phyloP scores from a whole-genome alignment of 768 basidiomycete species.

The Melanogaster broomeanus region DNA sequence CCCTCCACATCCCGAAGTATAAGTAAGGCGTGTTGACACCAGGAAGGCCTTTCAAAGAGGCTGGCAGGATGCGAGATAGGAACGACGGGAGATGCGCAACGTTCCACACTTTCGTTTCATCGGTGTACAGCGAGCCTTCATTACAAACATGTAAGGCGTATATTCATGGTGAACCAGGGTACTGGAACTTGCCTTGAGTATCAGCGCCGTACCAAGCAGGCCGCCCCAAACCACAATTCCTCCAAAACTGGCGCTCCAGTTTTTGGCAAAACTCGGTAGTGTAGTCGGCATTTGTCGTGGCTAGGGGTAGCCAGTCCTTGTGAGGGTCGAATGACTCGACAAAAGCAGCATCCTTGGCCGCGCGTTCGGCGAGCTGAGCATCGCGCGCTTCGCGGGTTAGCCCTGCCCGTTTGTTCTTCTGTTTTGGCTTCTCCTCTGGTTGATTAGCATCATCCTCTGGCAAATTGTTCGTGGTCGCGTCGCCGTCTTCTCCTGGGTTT shows the following conservation, averaged over 20 bases:
- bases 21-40: conserved; percentile 98
- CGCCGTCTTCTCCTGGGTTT: conserved; percentile 17
- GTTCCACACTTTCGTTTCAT: conserved; percentile 86
- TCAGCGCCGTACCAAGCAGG: conserved; percentile 99
- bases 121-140: conserved; percentile 67
- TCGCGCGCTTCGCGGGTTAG: conserved; percentile 44
- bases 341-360: conserved; percentile 52
- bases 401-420: conserved; percentile 43
- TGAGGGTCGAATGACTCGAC: conserved; percentile 71
- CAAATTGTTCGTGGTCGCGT: background rate
- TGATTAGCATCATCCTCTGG: conserved; percentile 23
- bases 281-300: conserved; percentile 75
- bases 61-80: conserved; percentile 75
- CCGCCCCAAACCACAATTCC: conserved; percentile 84
- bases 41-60: conserved; percentile 70
- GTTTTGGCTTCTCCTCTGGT: conserved; percentile 37
- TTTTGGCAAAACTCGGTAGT: conserved; percentile 85
- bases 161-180: background rate
- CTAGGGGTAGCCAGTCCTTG: conserved; percentile 77
- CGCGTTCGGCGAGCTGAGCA: conserved; percentile 51
- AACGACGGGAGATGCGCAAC: conserved; percentile 90
- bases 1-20: conserved; percentile 99
- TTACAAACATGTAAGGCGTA: background rate
- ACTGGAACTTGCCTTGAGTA: conserved; percentile 66
- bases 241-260: conserved; percentile 90